These are phyloP conservation scores for Colletotrichum phormii DNA, from an alignment of 2,329 filamentous ascomycete species.

Conservation along the genomic window DNA sequence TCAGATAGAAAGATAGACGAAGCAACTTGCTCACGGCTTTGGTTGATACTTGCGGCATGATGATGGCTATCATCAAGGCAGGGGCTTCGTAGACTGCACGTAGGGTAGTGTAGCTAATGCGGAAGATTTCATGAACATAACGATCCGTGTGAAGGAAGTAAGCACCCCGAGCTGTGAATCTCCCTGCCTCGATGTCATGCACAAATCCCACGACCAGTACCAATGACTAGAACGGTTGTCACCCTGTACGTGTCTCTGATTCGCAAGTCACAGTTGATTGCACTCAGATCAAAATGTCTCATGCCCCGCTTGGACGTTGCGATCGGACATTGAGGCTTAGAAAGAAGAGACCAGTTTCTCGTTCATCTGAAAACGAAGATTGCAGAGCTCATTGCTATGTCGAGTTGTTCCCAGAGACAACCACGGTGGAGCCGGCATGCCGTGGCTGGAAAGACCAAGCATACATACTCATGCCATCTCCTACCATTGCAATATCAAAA, in stretches of 20 bases:
- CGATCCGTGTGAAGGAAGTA: not conserved
- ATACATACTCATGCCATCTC: not conserved
- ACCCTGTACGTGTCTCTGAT: not conserved
- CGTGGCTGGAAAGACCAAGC: not conserved
- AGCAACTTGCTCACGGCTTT: not conserved
- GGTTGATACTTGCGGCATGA: not conserved
- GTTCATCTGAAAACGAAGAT: conserved; percentile 10
- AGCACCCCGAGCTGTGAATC: not conserved
- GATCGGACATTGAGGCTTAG: not conserved
- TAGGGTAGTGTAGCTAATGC: not conserved
- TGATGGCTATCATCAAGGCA: too few relatives aligned
- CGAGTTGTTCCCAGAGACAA: not conserved
- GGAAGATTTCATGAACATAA: not conserved
- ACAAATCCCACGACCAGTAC: not conserved
- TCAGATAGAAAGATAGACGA: not conserved
- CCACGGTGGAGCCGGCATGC: not conserved
- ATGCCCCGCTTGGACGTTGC: not conserved
- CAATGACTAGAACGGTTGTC: not conserved
- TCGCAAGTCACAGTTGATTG: not conserved
- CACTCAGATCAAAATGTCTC: not conserved
- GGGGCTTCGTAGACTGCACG: not conserved
- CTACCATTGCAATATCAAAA: not conserved
- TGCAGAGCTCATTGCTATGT: not conserved
- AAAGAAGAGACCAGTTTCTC: not conserved
- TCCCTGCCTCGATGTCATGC: not conserved